Base-by-base conservation (phyloP, 2,329 filamentous ascomycete genomes). In the Sporothrix pseudoabietina region DNA sequence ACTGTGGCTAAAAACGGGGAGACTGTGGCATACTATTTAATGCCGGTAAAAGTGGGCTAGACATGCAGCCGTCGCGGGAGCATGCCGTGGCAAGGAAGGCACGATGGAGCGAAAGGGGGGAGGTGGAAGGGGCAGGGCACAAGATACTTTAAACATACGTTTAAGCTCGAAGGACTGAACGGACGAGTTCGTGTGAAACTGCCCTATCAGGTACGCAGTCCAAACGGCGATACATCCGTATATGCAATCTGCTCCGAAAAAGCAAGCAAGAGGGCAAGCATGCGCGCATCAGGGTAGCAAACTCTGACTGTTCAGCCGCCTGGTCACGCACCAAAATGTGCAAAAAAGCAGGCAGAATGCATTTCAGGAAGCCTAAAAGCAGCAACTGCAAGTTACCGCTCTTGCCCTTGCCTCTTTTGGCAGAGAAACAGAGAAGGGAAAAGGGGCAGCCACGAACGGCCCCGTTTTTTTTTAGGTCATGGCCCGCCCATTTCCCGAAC, bases 1-100 rank as follows among this genome's bases (percentile, higher is more conserved):
- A 49, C 26, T 49, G 55, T 70, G 52, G 69, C 54, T 35, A 71
- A 71, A 71, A 63, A 49, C 26, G 69, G 57, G 47, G 44, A 16
- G 66, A 39, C 14, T 49, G 69, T 47, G 39, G 54, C 69, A 71
- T 59, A n/a, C n/a, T n/a, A n/a, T n/a, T n/a, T n/a, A 59, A 61
- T 59, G 32, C 4, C 30, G 54, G 52, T 54, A 71, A 61, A 71
- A 59, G 69, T 44, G 69, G 54, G 22, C 54, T 44, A 6, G n/a
- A 30, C 22, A 57, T 57, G 68, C 52, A 70, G 30, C 52, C 68
- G 35, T 49, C 39, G 69, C 68, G 68, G 68, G 52, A 70, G 52
- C 68, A 59, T 41, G 66, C 66, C 66, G 49, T 55, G 49, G 66
- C 9, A 59, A 30, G 35, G 44, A 68, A 49, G 65, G 35, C 4